phyloP scores from a whole-genome alignment of 2,329 filamentous ascomycete species.

The Nothophoma quercina region DNA sequence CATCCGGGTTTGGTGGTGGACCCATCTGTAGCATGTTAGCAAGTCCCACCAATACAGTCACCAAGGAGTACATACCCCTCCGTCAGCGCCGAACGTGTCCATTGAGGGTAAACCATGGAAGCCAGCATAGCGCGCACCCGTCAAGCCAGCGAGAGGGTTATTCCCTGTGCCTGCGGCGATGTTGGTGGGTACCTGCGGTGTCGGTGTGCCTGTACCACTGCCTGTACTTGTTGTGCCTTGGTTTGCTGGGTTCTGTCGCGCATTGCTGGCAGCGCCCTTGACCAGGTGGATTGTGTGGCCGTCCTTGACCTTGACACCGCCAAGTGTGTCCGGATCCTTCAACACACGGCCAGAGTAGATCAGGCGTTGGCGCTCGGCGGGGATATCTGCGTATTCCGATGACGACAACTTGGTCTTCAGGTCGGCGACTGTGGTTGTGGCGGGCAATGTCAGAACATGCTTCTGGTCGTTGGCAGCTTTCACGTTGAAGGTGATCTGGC shows the following conservation, averaged over 20 bases:
- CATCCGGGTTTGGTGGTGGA: slow-evolving; percentile 80
- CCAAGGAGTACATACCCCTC: slow-evolving; percentile 75
- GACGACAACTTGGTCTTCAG: slow-evolving; percentile 88
- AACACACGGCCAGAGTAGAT: slow-evolving; percentile 98
- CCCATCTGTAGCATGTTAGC: slow-evolving; percentile 74
- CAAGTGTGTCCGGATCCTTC: slow-evolving; percentile 89
- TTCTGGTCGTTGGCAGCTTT: slow-evolving; percentile 94
- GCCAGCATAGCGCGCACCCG: slow-evolving; percentile 91
- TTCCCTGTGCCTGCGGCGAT: slow-evolving; percentile 81
- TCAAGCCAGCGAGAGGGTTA: slow-evolving; percentile 88
- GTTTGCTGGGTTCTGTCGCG: slow-evolving; percentile 63
- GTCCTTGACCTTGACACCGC: slow-evolving; percentile 91
- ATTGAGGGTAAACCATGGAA: slow-evolving; percentile 87
- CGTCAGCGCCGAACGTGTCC: slow-evolving; percentile 91
- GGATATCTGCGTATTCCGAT: slow-evolving; percentile 83
- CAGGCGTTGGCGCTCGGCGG: slow-evolving; percentile 86
- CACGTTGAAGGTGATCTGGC: slow-evolving; percentile 92
- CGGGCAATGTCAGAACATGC: slow-evolving; percentile 80
- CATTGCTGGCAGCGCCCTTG: slow-evolving; percentile 92
- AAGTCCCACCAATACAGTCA: background rate
- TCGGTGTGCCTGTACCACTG: slow-evolving; percentile 54
- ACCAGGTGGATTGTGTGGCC: slow-evolving; percentile 97
- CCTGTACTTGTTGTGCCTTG: slow-evolving; percentile 52
- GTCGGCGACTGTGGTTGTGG: slow-evolving; percentile 79
- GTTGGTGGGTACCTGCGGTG: slow-evolving; percentile 73